These are phyloP conservation scores for Aspergillus candidus DNA, from an alignment of 2,329 filamentous ascomycete genomes.

Conservation along the genomic window DNA sequence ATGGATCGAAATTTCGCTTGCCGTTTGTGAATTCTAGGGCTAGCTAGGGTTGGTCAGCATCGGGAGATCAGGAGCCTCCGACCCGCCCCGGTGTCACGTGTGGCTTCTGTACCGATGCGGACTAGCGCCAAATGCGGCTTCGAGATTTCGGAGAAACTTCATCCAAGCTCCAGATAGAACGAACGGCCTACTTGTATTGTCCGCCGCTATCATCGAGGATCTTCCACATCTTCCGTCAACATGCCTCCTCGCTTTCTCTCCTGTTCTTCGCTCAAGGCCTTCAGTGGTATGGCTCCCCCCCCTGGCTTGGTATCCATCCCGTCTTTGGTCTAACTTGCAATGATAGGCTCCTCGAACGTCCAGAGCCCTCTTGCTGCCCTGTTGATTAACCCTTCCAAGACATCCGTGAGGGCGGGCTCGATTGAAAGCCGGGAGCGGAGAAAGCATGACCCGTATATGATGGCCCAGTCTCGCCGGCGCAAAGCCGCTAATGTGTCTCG, in stretches of 20 bases:
- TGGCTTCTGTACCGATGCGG: not conserved
- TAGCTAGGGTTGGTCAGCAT: constrained; percentile 21
- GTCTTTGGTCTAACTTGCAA: constrained; percentile 1
- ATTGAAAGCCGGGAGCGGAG: constrained; percentile 58
- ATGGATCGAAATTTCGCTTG: constrained; percentile 34
- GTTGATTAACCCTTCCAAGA: constrained; percentile 45
- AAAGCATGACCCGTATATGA: constrained; percentile 72
- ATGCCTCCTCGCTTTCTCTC: constrained; percentile 65
- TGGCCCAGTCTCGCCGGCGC: constrained; percentile 73
- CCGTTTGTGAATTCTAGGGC: constrained; percentile 36
- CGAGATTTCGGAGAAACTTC: constrained; percentile 27
- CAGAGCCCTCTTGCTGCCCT: constrained; percentile 46
- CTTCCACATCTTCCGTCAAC: constrained; percentile 19
- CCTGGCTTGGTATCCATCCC: constrained; percentile 13
- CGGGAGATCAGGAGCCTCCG: constrained; percentile 3
- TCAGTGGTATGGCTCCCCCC: constrained; percentile 50
- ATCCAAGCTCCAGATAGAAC: constrained; percentile 3
- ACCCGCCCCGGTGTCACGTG: constrained; percentile 17
- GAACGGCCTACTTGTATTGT: constrained; percentile 4
- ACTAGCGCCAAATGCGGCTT: constrained; percentile 23
- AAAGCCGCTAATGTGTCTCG: constrained; percentile 77
- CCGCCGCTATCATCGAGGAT: not conserved
- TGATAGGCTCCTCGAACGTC: constrained; percentile 24
- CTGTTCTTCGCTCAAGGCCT: constrained; percentile 53
- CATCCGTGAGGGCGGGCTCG: constrained; percentile 59